These are phyloP conservation scores for Kazachstania africana DNA, from an alignment of 805 yeast genomes.

Conservation along the genomic window DNA sequence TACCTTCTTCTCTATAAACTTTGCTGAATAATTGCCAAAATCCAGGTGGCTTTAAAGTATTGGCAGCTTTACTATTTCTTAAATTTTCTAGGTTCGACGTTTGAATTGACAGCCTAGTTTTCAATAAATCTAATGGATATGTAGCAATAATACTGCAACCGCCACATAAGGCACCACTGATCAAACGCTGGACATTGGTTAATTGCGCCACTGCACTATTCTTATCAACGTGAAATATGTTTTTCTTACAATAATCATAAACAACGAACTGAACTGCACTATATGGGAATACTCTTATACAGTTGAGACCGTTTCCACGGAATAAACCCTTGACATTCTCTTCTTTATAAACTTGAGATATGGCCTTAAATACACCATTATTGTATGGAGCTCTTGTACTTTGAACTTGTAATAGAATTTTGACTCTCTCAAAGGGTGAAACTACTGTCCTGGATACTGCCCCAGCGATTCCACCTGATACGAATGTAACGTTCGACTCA, in stretches of 20 bases:
- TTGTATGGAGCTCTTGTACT: slow-evolving; percentile 34
- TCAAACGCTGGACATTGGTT: slow-evolving; percentile 37
- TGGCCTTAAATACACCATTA: slow-evolving; percentile 65
- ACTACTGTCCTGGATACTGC: slow-evolving; percentile 82
- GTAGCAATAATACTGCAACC: slow-evolving; percentile 68
- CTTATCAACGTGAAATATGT: slow-evolving; percentile 25
- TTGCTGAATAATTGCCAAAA: slow-evolving; percentile 43
- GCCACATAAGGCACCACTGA: slow-evolving; percentile 78
- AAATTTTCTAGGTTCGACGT: slow-evolving; percentile 54
- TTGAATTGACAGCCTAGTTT: slow-evolving; percentile 81
- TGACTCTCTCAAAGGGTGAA: slow-evolving; percentile 90
- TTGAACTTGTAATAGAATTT: slow-evolving; percentile 83
- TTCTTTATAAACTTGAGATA: slow-evolving; percentile 67
- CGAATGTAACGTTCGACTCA: slow-evolving; percentile 23
- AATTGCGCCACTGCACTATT: slow-evolving; percentile 20
- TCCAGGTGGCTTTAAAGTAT: slow-evolving; percentile 50
- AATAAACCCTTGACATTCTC: slow-evolving; percentile 89
- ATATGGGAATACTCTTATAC: slow-evolving; percentile 84
- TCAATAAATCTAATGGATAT: slow-evolving; percentile 82
- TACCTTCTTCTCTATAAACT: slow-evolving; percentile 74
- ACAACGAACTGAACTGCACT: slow-evolving; percentile 89
- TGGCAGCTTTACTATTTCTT: slow-evolving; percentile 30
- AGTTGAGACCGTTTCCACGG: slow-evolving; percentile 84
- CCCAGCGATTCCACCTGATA: slow-evolving; percentile 72
- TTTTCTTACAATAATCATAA: slow-evolving; percentile 50